phyloP scores from a whole-genome alignment of 2,329 filamentous ascomycete genomes.

The Chalara sp. region DNA sequence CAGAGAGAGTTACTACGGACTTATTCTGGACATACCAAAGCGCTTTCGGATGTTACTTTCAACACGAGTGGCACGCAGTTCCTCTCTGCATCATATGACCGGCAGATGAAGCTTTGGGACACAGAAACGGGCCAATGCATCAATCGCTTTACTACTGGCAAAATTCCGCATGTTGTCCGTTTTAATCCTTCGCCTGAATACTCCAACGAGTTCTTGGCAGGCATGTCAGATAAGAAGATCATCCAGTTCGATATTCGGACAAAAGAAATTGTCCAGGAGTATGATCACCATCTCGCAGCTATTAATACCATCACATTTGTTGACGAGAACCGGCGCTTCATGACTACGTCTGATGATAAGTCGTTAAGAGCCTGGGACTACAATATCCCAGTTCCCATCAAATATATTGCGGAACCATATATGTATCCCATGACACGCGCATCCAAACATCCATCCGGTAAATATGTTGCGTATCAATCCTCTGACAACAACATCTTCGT shows the following conservation, averaged over 20 bases:
- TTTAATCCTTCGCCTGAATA: conserved; percentile 80
- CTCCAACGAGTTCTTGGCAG: conserved; percentile 85
- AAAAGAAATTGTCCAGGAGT: conserved; percentile 82
- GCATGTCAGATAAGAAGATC: conserved; percentile 99
- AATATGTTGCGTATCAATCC: conserved; percentile 90
- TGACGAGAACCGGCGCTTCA: conserved; percentile 89
- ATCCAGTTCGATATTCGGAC: conserved; percentile 89
- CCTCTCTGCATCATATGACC: conserved; percentile 86
- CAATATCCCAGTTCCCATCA: conserved; percentile 96
- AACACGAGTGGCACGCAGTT: conserved; percentile 77
- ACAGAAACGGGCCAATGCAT: conserved; percentile 89
- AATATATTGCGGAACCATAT: conserved; percentile 94
- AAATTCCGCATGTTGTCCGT: conserved; percentile 88
- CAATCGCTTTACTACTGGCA: conserved; percentile 84
- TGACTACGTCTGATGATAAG: conserved; percentile 97
- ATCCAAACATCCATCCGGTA: conserved; percentile 77
- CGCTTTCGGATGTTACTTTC: conserved; percentile 85
- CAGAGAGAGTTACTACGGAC: conserved; percentile 80
- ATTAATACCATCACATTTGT: conserved; percentile 98
- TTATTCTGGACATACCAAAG: conserved; percentile 86
- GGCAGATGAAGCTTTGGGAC: conserved; percentile 97
- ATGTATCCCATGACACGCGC: conserved; percentile 95
- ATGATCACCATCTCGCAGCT: conserved; percentile 95
- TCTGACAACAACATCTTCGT: conserved; percentile 96
- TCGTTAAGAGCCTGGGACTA: conserved; percentile 96